phyloP scores from a whole-genome alignment of 2,329 filamentous ascomycete species.

The Pseudocercospora crystallina region DNA sequence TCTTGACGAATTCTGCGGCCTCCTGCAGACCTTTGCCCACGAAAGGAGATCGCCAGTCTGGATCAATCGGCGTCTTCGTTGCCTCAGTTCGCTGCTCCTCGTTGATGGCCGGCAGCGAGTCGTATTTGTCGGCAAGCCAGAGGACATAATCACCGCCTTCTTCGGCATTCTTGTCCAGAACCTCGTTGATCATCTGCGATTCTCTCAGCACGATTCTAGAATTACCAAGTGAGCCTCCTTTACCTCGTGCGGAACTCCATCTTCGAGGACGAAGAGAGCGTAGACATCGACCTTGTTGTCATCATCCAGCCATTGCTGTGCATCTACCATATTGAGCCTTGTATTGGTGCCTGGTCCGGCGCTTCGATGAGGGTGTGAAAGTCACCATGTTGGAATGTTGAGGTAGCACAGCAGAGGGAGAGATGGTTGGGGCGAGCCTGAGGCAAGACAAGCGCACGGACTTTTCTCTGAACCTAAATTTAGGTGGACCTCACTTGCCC shows the following conservation, averaged over 20 bases:
- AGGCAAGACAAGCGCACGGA: too few relatives aligned
- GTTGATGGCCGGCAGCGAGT: constrained; percentile 3
- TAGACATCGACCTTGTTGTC: constrained; percentile 1
- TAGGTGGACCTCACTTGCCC: not conserved
- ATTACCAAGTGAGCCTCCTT: not conserved
- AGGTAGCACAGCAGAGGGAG: too few relatives aligned
- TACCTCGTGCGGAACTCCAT: not conserved
- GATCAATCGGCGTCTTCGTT: constrained; percentile 5
- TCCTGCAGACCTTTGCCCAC: constrained; percentile 6
- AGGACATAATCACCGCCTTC: constrained; percentile 6
- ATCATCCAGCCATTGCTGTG: not conserved
- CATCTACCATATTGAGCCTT: too few relatives aligned
- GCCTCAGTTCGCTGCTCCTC: not conserved
- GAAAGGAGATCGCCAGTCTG: constrained; percentile 11
- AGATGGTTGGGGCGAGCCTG: too few relatives aligned
- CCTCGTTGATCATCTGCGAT: constrained; percentile 8
- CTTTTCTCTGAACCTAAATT: too few relatives aligned
- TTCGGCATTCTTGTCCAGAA: constrained; percentile 2
- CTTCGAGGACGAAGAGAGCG: constrained; percentile 8
- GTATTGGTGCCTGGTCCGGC: too few relatives aligned
- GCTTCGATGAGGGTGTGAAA: too few relatives aligned
- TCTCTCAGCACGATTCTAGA: not conserved
- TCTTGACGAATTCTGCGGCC: not conserved
- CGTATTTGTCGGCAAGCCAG: constrained; percentile 13
- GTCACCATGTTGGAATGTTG: too few relatives aligned